Evolutionary conservation across 495 filamentous ascomycete species (phyloP), one percentile per base, ranked within the genome.

Genomic region (Hypoxylon crocopeplum): DNA sequence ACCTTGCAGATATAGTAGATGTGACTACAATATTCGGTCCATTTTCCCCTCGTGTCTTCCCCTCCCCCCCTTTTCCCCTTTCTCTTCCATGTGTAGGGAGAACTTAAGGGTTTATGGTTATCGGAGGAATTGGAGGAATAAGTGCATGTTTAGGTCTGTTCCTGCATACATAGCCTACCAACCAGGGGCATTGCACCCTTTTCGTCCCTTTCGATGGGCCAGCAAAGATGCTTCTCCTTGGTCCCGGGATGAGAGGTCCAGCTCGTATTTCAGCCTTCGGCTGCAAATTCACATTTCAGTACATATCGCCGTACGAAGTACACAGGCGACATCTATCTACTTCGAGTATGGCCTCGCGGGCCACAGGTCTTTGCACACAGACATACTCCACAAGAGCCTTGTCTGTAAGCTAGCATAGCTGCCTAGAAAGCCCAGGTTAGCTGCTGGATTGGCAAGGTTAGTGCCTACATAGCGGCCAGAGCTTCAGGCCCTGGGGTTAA

Each of bases 251-350:
- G 51, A 42, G 36, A 49, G 53, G 34, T 24, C 56, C 32, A 55
- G 52, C 59, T 69, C 67, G 67, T 69, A 69, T 69, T 67, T 40
- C 50, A 51, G 12, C 37, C 40, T 27, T 55, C 53, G 38, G 50
- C 41, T 48, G 50, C 45, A 59, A 42, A 42, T 53, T 45, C 49
- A 36, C 45, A 60, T 27, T 47, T 40, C 41, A 42, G 48, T 54
- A 56, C 52, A 46, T 46, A 46, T 40, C 29, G 41, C 45, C 48
- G 44, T 33, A 48, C 56, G 42, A 58, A 62, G 45, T 25, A 34
- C 54, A 25, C 48, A 48, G 39, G 46, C 42, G 22, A 55, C 32
- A 29, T 7, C 37, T 40, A 51, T 41, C 49, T 64, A 41, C 19
- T 50, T 64, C 54, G 37, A 59, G 54, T 50, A 64, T 55, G 24